These are phyloP conservation scores for Pyrenophora tritici-repentis DNA, from an alignment of 2,329 filamentous ascomycete species.

Conservation along the genomic window DNA sequence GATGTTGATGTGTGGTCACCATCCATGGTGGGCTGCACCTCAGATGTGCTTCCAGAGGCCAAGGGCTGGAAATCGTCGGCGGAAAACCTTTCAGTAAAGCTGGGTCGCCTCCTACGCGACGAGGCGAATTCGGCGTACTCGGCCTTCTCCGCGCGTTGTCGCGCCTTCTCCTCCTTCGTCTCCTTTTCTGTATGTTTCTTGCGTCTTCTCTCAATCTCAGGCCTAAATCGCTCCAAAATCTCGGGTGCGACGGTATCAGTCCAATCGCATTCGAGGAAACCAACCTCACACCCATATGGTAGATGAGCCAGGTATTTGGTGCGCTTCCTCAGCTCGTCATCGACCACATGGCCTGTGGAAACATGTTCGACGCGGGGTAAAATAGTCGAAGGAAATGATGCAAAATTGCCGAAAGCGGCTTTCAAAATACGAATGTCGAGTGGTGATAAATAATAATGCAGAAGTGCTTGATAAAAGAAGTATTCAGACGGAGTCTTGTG, in stretches of 20 bases:
- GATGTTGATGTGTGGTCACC: conserved; percentile 48
- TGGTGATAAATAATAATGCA: conserved; percentile 87
- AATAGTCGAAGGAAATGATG: conserved; percentile 81
- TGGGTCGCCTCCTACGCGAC: conserved; percentile 64
- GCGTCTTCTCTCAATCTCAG: conserved; percentile 75
- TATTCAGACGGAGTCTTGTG: conserved; percentile 62
- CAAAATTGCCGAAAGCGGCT: conserved; percentile 82
- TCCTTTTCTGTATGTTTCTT: conserved; percentile 83
- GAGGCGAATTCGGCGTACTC: conserved; percentile 74
- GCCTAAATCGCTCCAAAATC: conserved; percentile 74
- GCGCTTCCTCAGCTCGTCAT: conserved; percentile 80
- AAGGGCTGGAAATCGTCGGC: conserved; percentile 53
- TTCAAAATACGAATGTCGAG: conserved; percentile 92
- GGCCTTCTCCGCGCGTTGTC: conserved; percentile 77
- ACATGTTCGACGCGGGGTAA: conserved; percentile 87
- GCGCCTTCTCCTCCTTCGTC: conserved; percentile 82
- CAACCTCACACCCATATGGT: conserved; percentile 88
- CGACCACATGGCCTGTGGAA: conserved; percentile 83
- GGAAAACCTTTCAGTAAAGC: conserved; percentile 59
- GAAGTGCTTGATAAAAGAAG: conserved; percentile 85
- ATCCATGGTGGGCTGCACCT: conserved; percentile 33
- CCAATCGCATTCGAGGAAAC: conserved; percentile 93
- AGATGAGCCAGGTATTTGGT: conserved; percentile 87
- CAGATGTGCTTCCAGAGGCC: conserved; percentile 32
- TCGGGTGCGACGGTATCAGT: conserved; percentile 81